Evolutionary conservation across 1,284 basidiomycete genomes (phyloP).

Genomic region (Austropuccinia psidii): DNA sequence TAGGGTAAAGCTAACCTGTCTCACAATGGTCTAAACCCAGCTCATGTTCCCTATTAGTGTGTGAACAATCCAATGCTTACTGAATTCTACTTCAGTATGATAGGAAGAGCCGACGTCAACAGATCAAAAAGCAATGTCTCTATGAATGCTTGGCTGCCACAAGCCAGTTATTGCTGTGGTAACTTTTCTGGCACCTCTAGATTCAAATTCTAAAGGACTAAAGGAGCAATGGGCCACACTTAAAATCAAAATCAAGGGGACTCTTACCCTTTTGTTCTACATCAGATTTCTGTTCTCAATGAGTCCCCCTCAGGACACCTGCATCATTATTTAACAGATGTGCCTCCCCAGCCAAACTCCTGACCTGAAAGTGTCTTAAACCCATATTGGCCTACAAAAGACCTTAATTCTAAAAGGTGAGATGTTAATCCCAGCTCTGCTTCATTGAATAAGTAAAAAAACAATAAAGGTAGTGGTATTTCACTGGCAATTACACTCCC

Average conservation of each 20-base stretch:
- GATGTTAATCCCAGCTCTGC: constrained; percentile 56
- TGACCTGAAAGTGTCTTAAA: constrained; percentile 60
- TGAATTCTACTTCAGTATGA: constrained; percentile 48
- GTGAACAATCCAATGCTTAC: constrained; percentile 56
- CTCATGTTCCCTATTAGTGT: constrained; percentile 60
- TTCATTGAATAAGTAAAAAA: constrained; percentile 60
- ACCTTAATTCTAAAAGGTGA: constrained; percentile 57
- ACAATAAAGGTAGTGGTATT: constrained; percentile 61
- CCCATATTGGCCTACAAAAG: constrained; percentile 54
- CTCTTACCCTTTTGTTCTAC: constrained; percentile 61
- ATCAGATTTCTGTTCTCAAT: constrained; percentile 57
- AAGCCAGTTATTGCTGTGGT: constrained; percentile 60
- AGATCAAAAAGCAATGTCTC: constrained; percentile 60
- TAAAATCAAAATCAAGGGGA: constrained; percentile 57
- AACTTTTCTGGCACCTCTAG: constrained; percentile 61
- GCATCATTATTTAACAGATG: constrained; percentile 61
- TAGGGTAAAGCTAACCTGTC: constrained; percentile 62
- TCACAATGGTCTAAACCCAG: constrained; percentile 60
- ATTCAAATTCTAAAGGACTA: constrained; percentile 57
- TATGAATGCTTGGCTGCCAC: constrained; percentile 61
- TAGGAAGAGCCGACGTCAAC: constrained; percentile 53
- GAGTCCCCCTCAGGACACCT: constrained; percentile 59
- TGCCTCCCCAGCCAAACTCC: constrained; percentile 60
- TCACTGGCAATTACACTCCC: constrained; percentile 58
- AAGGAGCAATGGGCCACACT: constrained; percentile 59